phyloP scores from a whole-genome alignment of 106 monocot species.

The Phalaenopsis aphrodite region DNA sequence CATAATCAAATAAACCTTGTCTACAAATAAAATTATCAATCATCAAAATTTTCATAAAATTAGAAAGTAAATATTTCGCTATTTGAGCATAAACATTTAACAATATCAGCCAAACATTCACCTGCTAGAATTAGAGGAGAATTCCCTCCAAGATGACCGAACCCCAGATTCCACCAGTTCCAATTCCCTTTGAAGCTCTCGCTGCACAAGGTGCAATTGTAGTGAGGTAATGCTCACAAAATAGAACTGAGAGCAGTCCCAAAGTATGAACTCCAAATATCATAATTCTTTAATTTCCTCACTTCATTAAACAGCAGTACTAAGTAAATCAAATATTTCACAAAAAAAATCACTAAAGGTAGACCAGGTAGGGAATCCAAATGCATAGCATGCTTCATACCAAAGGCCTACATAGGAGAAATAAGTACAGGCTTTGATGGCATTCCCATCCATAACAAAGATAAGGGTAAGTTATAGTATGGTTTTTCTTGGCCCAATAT shows the following conservation, averaged over 20 bases:
- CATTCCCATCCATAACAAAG: not conserved
- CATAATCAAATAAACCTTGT: not conserved
- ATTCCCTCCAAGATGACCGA: conserved; percentile 61
- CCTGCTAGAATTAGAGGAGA: conserved; percentile 60
- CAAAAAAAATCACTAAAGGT: not conserved
- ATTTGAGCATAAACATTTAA: not conserved
- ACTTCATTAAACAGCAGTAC: not conserved
- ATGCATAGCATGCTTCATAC: not conserved
- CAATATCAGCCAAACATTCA: conserved; percentile 9
- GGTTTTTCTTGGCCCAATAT: not conserved
- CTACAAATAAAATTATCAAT: not conserved
- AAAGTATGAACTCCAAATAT: not conserved
- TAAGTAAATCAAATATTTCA: not conserved
- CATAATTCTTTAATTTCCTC: not conserved
- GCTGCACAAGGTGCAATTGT: conserved; percentile 26
- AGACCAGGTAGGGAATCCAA: not conserved
- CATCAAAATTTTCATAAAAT: not conserved
- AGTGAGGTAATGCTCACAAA: not conserved
- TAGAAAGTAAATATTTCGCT: not conserved
- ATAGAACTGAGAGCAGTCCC: not conserved
- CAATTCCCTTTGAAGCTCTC: conserved; percentile 75
- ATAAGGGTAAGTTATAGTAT: not conserved
- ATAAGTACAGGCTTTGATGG: not conserved
- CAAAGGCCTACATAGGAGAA: not conserved
- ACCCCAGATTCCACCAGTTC: conserved; percentile 81